Evolutionary conservation across 768 basidiomycete species (phyloP).

Genomic region (Podaxis sp.): DNA sequence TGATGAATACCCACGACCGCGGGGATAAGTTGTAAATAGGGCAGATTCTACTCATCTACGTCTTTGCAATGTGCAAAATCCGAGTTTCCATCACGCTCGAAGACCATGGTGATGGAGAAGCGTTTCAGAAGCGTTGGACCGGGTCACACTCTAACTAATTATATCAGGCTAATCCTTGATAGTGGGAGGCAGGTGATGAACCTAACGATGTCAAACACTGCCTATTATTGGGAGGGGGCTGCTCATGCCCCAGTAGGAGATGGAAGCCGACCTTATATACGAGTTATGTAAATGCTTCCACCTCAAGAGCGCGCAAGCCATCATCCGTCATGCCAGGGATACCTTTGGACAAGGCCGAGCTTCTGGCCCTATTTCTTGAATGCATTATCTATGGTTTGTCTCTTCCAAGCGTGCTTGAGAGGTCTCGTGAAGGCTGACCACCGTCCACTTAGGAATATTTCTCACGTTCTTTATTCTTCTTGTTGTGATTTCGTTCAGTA

Average conservation of each 20-base stretch:
- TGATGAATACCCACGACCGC: too few relatives aligned
- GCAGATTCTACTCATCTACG: too few relatives aligned
- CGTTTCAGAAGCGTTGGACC: too few relatives aligned
- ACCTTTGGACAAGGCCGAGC: constrained; percentile 9
- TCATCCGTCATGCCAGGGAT: background rate
- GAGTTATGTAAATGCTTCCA: background rate
- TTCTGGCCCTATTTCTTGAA: constrained; percentile 10
- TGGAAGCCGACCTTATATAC: background rate
- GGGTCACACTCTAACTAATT: too few relatives aligned
- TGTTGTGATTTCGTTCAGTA: constrained; percentile 3
- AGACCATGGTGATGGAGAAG: too few relatives aligned
- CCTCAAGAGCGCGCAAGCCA: background rate
- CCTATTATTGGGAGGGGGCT: too few relatives aligned
- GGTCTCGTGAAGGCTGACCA: background rate
- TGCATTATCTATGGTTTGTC: constrained; percentile 9
- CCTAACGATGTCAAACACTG: too few relatives aligned
- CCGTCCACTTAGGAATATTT: background rate
- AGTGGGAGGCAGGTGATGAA: too few relatives aligned
- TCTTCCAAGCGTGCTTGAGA: background rate
- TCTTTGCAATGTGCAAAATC: too few relatives aligned
- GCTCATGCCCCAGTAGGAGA: background rate
- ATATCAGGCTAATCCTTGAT: too few relatives aligned
- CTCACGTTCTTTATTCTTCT: constrained; percentile 6
- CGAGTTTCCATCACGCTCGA: too few relatives aligned
- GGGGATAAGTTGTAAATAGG: too few relatives aligned